Evolutionary conservation across 345 rosid genomes (phyloP), one percentile per base, ranked within the genome.

Genomic region (Mangifera indica): DNA sequence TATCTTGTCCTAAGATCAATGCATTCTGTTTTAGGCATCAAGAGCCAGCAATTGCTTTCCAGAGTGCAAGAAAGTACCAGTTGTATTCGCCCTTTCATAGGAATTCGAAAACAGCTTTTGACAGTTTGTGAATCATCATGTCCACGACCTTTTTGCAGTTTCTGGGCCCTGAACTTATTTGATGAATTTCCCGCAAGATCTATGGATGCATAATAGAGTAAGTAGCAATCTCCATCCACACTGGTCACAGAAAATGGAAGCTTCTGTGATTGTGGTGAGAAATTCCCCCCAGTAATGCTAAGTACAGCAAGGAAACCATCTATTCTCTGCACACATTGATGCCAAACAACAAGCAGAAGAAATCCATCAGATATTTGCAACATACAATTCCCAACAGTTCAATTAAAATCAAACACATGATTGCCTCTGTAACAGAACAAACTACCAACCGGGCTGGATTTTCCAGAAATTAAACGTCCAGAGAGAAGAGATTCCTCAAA

Each of bases 231-330:
- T 72, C 90, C 97, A 83, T 91, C 94, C 56, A 90, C 88, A 73
- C 97, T 94, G 71, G 86, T 87, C 49, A 93, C 98, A 46, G 92
- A 86, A 80, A 93, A 93, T 3, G 98, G 97, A 81, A 93, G 97
- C 83, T 91, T 91, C 88, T 81, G 95, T 11, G 93, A 86, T 74
- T 88, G 87, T 4, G 95, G 96, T 26, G 96, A 93, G 78, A 93
- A 88, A 71, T 81, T 84, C 66, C 98, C 98, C 32, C 96, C 97
- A 71, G 91, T 89, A 64, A 93, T 81, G 85, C 96, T 91, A 77
- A 93, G 86, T 65, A 91, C 97, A 72, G 98, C 98, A 34, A 93
- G 91, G 82, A 93, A 93, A 59, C 98, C 98, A 60, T 90, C 93
- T 69, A 93, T 86, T 81, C 80, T 83, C 98, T 88, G 75, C 60